Base-by-base conservation (phyloP, 1,139 yeast species). In the Kurtzmaniella quercitrusa region DNA sequence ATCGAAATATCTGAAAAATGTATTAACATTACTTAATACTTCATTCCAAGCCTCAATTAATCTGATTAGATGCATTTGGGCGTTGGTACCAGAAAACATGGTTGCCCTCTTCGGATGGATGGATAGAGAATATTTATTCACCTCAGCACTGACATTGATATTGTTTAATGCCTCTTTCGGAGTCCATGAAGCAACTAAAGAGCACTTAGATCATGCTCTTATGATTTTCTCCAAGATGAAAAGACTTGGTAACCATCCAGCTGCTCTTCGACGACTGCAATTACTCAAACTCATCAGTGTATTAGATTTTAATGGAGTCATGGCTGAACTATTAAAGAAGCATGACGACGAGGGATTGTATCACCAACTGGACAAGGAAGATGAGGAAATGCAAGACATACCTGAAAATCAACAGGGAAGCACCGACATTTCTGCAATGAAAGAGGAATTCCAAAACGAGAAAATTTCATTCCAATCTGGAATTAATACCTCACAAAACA, bases 81-180 rank as follows among this genome's bases (percentile, higher is more conserved):
- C 85, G 0, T 66, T 87, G 41, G 66, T 83, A 54, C 85, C 86
- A 0, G 85, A 82, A 46, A 83, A 84, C 50, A 82, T 85, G 86
- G 84, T 86, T 25, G 93, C 95, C 0, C 63, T 85, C 37, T 87
- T 85, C 66, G 95, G 95, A 1, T 87, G 90, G 72, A 85, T 87
- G 89, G 96, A 88, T 58, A 69, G 96, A 54, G 96, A 88, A 57
- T 87, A 87, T 59, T 66, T 86, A 25, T 87, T 85, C 59, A 85
- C 93, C 0, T 81, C 95, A 0, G 84, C 94, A 1, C 85, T 90
- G 5, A 87, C 95, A 0, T 66, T 87, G 43, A 79, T 85, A 12
- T 65, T 87, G 33, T 86, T 85, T 58, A 86, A 83, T 58, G 85
- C 90, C 1, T 85, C 95, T 0, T 87, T 87, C 65, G 95, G 95